Conservation (phyloP, 23 red algal genomes). For the Gracilaria domingensis region DNA sequence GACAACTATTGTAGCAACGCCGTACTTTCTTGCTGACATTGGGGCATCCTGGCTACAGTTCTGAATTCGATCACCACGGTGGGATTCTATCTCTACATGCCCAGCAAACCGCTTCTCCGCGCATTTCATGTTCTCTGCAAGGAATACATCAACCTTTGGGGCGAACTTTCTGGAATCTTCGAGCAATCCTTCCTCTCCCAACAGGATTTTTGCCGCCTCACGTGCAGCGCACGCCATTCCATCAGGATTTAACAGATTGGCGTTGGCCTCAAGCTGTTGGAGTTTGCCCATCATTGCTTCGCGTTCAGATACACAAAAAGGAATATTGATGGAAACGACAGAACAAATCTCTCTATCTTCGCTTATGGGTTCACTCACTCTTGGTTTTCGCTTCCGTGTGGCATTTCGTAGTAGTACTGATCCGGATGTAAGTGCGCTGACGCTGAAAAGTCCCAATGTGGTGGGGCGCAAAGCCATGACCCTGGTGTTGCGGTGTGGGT, state of each 20-base stretch:
- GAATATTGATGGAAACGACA: slow-evolving; percentile 62
- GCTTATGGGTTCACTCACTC: neutral
- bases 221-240: slow-evolving; percentile 62
- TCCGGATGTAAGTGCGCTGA: slow-evolving; percentile 61
- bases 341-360: slow-evolving; percentile 46
- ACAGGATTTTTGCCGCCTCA: slow-evolving; percentile 9
- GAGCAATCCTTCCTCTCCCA: slow-evolving; percentile 36
- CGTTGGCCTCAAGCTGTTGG: slow-evolving; percentile 3
- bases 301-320: slow-evolving; percentile 61
- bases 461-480: slow-evolving; percentile 18
- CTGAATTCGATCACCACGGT: slow-evolving; percentile 34
- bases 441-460: slow-evolving; percentile 44
- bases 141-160: slow-evolving; percentile 44
- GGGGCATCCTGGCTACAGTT: slow-evolving; percentile 16
- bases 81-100: slow-evolving; percentile 58
- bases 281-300: slow-evolving; percentile 27
- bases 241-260: slow-evolving; percentile 28
- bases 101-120: slow-evolving; percentile 46
- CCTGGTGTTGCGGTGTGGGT: slow-evolving; percentile 11
- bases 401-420: slow-evolving; percentile 48
- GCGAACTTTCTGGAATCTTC: slow-evolving; percentile 67
- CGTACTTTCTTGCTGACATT: slow-evolving; percentile 35
- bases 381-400: neutral
- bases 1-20: slow-evolving; percentile 56
- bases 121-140: slow-evolving; percentile 26